phyloP scores from a whole-genome alignment of 805 yeast species.

The Ogataea methylovora region DNA sequence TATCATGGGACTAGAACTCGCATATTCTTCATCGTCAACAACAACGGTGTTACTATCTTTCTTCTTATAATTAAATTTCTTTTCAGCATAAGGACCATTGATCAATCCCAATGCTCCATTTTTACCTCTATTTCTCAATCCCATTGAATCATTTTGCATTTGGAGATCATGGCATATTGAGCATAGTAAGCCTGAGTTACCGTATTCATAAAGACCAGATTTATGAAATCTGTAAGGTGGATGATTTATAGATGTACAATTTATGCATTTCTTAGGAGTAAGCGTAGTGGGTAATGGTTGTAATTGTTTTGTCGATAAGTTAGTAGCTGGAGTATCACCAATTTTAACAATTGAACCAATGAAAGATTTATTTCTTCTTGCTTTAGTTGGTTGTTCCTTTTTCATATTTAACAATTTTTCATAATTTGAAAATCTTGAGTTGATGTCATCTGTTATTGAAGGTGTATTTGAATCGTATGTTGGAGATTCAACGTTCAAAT shows the following conservation, averaged over 20 bases:
- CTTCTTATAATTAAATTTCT: too few species aligned
- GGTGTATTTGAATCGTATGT: slow-evolving; percentile 8
- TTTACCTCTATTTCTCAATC: slow-evolving; percentile 23
- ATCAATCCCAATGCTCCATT: slow-evolving; percentile 25
- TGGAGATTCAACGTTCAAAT: slow-evolving; percentile 10
- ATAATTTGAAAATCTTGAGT: slow-evolving; percentile 24
- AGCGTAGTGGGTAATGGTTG: neutral
- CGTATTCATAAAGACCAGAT: slow-evolving; percentile 26
- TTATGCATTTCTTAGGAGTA: slow-evolving; percentile 18
- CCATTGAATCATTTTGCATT: slow-evolving; percentile 13
- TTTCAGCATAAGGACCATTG: slow-evolving; percentile 21
- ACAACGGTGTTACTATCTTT: too few species aligned
- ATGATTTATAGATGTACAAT: slow-evolving; percentile 20
- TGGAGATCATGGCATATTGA: slow-evolving; percentile 19
- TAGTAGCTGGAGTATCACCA: slow-evolving; percentile 14
- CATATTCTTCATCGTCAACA: too few species aligned
- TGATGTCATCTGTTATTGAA: slow-evolving; percentile 11
- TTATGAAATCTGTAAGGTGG: slow-evolving; percentile 26
- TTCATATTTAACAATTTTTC: slow-evolving; percentile 12
- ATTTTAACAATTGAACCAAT: slow-evolving; percentile 23
- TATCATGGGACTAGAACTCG: too few species aligned
- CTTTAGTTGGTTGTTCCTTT: slow-evolving; percentile 18
- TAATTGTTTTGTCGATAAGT: too few species aligned
- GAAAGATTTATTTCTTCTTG: slow-evolving; percentile 23
- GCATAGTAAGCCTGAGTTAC: slow-evolving; percentile 27